Evolutionary conservation across 768 basidiomycete species (phyloP).

Genomic region (Pisolithus tinctorius): DNA sequence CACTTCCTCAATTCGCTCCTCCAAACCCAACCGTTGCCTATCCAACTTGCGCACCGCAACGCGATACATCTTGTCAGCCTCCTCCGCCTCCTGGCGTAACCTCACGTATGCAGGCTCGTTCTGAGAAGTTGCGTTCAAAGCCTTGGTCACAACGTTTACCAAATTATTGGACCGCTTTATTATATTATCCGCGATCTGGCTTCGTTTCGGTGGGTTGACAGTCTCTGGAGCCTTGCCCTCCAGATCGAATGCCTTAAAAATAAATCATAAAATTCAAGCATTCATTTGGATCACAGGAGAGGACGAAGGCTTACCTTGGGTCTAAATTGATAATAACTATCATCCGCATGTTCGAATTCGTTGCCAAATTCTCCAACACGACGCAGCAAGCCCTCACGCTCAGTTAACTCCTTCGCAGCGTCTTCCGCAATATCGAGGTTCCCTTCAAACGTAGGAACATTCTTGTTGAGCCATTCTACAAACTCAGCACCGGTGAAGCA

Average conservation of each 20-base stretch:
- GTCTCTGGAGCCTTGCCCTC: slow-evolving; percentile 21
- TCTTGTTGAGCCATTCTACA: slow-evolving; percentile 73
- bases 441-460: slow-evolving; percentile 72
- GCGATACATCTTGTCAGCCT: slow-evolving; percentile 75
- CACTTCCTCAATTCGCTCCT: slow-evolving; percentile 80
- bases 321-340: slow-evolving; percentile 81
- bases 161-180: slow-evolving; percentile 65
- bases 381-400: slow-evolving; percentile 52
- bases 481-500: slow-evolving; percentile 90
- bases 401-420: slow-evolving; percentile 47
- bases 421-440: slow-evolving; percentile 76
- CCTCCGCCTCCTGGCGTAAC: slow-evolving; percentile 71
- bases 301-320: slow-evolving; percentile 48
- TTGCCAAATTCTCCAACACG: slow-evolving; percentile 82
- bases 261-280: slow-evolving; percentile 17
- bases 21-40: slow-evolving; percentile 74
- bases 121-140: slow-evolving; percentile 40
- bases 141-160: slow-evolving; percentile 68
- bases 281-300: slow-evolving; percentile 1
- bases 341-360: slow-evolving; percentile 67
- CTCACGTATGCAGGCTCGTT: slow-evolving; percentile 65
- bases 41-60: slow-evolving; percentile 78
- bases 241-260: slow-evolving; percentile 22
- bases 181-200: slow-evolving; percentile 45
- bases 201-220: slow-evolving; percentile 21